These are phyloP conservation scores for Alternaria triticina DNA, from an alignment of 2,329 filamentous ascomycete genomes.

Conservation along the genomic window DNA sequence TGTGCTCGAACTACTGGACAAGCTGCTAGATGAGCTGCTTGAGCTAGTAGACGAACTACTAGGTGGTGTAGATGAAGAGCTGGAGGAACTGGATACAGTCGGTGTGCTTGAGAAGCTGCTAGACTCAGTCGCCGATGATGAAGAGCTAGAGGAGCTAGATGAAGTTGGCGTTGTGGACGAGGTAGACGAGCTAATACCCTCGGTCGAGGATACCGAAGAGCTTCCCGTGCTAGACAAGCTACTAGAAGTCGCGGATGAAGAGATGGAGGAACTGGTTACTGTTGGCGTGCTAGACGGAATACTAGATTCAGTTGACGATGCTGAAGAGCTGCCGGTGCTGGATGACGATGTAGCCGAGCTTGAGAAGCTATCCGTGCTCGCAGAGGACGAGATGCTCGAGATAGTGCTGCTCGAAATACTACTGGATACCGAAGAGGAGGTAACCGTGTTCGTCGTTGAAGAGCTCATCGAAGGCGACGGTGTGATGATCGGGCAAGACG, in stretches of 20 bases:
- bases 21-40: neutral
- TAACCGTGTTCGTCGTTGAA: neutral
- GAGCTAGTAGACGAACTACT: neutral
- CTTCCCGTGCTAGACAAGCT: neutral
- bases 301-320: neutral
- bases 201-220: neutral
- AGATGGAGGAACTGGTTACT: neutral
- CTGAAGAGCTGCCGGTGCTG: neutral
- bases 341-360: neutral
- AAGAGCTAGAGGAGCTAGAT: neutral
- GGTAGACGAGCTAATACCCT: neutral
- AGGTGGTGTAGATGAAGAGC: neutral
- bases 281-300: neutral
- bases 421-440: neutral
- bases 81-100: neutral
- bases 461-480: neutral
- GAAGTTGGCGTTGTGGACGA: neutral
- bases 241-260: neutral
- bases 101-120: neutral
- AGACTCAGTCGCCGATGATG: neutral
- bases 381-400: neutral
- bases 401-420: neutral
- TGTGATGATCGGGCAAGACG: constrained; percentile 5
- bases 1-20: neutral
- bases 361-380: neutral